Conservation (phyloP, 805 yeast species). For the Kazachstania psychrophila region DNA sequence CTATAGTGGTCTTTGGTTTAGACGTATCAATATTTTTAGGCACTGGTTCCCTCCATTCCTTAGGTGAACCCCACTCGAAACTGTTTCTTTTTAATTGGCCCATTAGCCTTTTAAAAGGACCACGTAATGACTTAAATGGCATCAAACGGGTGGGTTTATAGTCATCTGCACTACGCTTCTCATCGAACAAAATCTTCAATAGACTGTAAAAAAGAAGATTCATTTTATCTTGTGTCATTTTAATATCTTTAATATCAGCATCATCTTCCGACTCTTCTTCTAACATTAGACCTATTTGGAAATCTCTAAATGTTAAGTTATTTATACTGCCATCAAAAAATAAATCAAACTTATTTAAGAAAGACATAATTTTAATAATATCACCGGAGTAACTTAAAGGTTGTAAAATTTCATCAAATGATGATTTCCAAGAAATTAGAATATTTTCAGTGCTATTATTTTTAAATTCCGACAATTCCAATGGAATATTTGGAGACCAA, state of each 20-base stretch:
- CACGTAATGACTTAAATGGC: constrained; percentile 13
- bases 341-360: constrained; percentile 22
- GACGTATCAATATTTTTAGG: neutral
- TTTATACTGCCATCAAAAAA: constrained; percentile 18
- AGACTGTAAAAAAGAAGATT: constrained; percentile 20
- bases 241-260: constrained; percentile 13
- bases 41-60: constrained; percentile 17
- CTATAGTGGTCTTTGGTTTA: neutral
- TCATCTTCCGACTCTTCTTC: constrained; percentile 11
- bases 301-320: constrained; percentile 25
- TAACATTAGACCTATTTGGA: constrained; percentile 25
- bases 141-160: constrained; percentile 4
- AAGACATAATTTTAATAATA: constrained; percentile 24
- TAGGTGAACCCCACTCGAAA: constrained; percentile 25
- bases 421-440: neutral
- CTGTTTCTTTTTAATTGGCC: constrained; percentile 16
- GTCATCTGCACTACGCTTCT: constrained; percentile 8
- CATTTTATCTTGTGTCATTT: constrained; percentile 21
- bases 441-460: neutral
- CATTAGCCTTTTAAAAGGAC: constrained; percentile 17
- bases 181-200: constrained; percentile 17
- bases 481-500: constrained; percentile 26
- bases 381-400: constrained; percentile 23
- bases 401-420: constrained; percentile 5
- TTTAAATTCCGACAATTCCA: constrained; percentile 13